Evolutionary conservation across 495 filamentous ascomycete genomes (phyloP).

Genomic region (Penicillium lagena): DNA sequence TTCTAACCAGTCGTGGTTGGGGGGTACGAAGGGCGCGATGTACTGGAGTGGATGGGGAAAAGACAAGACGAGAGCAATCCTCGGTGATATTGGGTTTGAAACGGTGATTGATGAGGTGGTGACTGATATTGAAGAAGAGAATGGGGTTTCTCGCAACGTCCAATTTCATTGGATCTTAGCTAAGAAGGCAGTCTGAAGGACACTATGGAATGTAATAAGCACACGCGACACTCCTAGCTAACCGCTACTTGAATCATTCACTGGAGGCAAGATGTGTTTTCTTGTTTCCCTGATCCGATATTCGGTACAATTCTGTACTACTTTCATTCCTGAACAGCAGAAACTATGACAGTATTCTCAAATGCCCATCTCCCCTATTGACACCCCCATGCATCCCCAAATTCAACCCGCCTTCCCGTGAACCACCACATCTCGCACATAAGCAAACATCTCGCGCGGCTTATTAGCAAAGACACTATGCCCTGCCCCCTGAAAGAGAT

Average conservation of each 20-base stretch:
- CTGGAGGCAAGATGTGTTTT: too few species aligned
- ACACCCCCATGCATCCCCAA: too few species aligned
- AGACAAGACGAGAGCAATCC: constrained; percentile 12
- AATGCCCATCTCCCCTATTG: too few species aligned
- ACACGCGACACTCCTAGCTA: too few species aligned
- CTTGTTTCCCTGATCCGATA: too few species aligned
- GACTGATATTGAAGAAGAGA: constrained; percentile 10
- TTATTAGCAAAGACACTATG: constrained; percentile 31
- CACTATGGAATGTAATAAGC: too few species aligned
- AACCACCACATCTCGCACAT: constrained; percentile 31
- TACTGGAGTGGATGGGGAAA: constrained; percentile 38
- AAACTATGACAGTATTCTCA: too few species aligned
- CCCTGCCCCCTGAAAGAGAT: constrained; percentile 27
- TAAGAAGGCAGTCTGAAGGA: constrained; percentile 3
- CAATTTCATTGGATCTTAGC: constrained; percentile 17
- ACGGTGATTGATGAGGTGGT: constrained; percentile 15
- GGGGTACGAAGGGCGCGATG: constrained; percentile 18
- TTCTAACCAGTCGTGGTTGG: constrained; percentile 19
- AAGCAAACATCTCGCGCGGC: constrained; percentile 33
- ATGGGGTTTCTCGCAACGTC: constrained; percentile 1
- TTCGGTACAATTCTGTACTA: too few species aligned
- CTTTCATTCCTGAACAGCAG: too few species aligned
- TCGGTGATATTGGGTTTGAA: constrained; percentile 13
- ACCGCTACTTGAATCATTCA: too few species aligned
- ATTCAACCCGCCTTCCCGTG: constrained; percentile 2